Evolutionary conservation across 179 eudicot species (phyloP).

Genomic region (Patellifolia procumbens): DNA sequence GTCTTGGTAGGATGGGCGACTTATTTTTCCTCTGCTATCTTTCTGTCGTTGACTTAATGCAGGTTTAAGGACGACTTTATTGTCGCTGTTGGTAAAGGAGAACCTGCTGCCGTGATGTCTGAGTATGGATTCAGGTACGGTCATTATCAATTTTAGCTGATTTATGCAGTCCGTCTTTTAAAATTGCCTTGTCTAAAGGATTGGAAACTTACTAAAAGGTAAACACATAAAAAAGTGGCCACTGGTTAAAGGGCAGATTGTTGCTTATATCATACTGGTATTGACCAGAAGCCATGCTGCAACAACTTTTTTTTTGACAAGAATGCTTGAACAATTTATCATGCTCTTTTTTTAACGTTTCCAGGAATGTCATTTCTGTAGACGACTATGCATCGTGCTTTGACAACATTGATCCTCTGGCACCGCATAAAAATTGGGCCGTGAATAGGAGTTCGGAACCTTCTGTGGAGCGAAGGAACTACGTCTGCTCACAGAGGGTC

Average conservation of each 20-base stretch:
- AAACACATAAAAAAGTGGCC: not conserved
- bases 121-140: slow-evolving; percentile 92
- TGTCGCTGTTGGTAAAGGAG: slow-evolving; percentile 96
- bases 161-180: not conserved
- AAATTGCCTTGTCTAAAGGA: not conserved
- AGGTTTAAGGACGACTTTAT: slow-evolving; percentile 72
- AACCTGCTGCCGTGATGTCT: slow-evolving; percentile 89
- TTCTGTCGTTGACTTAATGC: slow-evolving; percentile 1
- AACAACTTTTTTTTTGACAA: too few species aligned
- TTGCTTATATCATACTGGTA: too few species aligned
- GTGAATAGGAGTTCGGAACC: slow-evolving; percentile 31
- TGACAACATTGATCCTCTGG: slow-evolving; percentile 88
- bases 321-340: not conserved
- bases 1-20: slow-evolving; percentile 4
- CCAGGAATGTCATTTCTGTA: slow-evolving; percentile 77
- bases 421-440: slow-evolving; percentile 68
- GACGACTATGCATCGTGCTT: slow-evolving; percentile 92
- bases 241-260: not conserved
- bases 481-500: slow-evolving; percentile 60
- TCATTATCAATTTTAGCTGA: not conserved
- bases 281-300: not conserved
- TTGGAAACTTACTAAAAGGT: not conserved
- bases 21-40: not conserved
- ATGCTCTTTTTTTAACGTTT: slow-evolving; percentile 1
- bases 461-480: slow-evolving; percentile 31